These are phyloP conservation scores for Heterobasidion irregulare DNA, from an alignment of 1,284 basidiomycete genomes.

Conservation along the genomic window DNA sequence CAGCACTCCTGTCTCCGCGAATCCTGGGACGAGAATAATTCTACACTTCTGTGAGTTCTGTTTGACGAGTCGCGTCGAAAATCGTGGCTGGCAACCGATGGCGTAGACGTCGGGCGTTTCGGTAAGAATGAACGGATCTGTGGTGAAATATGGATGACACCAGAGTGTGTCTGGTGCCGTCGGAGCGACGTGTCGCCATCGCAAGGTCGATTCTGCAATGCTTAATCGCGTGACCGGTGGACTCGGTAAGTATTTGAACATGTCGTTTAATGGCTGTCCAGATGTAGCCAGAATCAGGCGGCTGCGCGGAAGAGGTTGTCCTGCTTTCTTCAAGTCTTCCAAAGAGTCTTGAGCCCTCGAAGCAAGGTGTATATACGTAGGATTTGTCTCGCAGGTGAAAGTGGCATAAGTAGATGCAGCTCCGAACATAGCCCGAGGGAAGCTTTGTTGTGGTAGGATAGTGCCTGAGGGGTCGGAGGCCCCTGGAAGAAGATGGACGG, in stretches of 20 bases:
- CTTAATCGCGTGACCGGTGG: slow-evolving; percentile 61
- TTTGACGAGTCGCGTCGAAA: slow-evolving; percentile 65
- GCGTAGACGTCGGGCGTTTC: slow-evolving; percentile 87
- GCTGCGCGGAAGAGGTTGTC: slow-evolving; percentile 13
- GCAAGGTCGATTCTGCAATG: slow-evolving; percentile 75
- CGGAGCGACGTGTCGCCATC: slow-evolving; percentile 94
- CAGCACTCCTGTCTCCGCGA: slow-evolving; percentile 58
- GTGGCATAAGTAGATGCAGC: slow-evolving; percentile 52
- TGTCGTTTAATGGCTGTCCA: slow-evolving; percentile 92
- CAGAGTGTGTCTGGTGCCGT: slow-evolving; percentile 98
- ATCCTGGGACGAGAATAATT: slow-evolving; percentile 80
- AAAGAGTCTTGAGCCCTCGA: slow-evolving; percentile 17
- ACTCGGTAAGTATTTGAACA: slow-evolving; percentile 84
- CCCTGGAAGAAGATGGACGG: slow-evolving; percentile 82
- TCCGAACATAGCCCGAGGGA: slow-evolving; percentile 90
- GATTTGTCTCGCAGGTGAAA: slow-evolving; percentile 84
- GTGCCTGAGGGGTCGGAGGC: slow-evolving; percentile 81
- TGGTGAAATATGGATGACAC: slow-evolving; percentile 90
- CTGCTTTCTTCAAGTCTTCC: slow-evolving; percentile 10
- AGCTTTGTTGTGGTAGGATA: slow-evolving; percentile 89
- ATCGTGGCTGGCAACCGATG: slow-evolving; percentile 86
- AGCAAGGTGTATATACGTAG: slow-evolving; percentile 69
- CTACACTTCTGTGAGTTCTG: slow-evolving; percentile 47
- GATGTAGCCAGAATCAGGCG: slow-evolving; percentile 73
- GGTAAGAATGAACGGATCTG: slow-evolving; percentile 85